phyloP scores from a whole-genome alignment of 495 filamentous ascomycete genomes.

The Chaetomidium leptoderma region DNA sequence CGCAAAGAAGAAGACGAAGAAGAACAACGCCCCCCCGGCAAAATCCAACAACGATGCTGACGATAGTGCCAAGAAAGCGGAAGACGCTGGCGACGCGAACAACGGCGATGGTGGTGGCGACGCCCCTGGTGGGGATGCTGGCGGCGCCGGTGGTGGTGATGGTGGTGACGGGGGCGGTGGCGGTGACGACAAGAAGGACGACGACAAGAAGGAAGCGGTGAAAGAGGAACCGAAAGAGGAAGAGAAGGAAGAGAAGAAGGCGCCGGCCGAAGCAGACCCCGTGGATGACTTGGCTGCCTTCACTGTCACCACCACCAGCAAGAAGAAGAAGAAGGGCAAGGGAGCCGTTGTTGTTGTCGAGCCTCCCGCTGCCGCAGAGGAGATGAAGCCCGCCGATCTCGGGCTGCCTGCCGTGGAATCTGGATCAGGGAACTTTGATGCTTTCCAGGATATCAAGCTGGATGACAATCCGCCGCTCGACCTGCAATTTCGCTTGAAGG shows the following conservation, averaged over 20 bases:
- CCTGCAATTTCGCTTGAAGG: conserved; percentile 33
- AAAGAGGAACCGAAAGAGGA: conserved; percentile 29
- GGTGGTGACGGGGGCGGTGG: conserved; percentile 28
- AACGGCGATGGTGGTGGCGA: conserved; percentile 25
- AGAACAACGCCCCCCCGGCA: conserved; percentile 19
- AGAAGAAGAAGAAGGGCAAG: conserved; percentile 47
- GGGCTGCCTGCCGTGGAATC: conserved; percentile 21
- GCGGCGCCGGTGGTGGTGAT: conserved; percentile 23
- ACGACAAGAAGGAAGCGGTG: conserved; percentile 32
- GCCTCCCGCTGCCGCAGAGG: conserved; percentile 15
- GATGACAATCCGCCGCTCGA: conserved; percentile 41
- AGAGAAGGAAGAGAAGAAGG: conserved; percentile 23
- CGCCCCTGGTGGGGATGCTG: conserved; percentile 16
- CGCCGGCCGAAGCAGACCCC: conserved; percentile 18
- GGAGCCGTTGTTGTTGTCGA: conserved; percentile 26
- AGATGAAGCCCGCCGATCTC: conserved; percentile 21
- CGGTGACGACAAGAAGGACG: conserved; percentile 27
- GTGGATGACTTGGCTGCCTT: conserved; percentile 21
- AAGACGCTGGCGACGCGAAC: conserved; percentile 26
- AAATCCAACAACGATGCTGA: conserved; percentile 25
- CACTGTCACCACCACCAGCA: neutral
- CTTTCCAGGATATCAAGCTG: conserved; percentile 50
- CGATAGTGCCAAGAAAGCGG: conserved; percentile 47
- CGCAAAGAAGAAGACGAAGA: conserved; percentile 41
- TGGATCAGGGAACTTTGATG: conserved; percentile 23